Conservation (phyloP, 805 yeast species). For the Clavispora santaluciae region DNA sequence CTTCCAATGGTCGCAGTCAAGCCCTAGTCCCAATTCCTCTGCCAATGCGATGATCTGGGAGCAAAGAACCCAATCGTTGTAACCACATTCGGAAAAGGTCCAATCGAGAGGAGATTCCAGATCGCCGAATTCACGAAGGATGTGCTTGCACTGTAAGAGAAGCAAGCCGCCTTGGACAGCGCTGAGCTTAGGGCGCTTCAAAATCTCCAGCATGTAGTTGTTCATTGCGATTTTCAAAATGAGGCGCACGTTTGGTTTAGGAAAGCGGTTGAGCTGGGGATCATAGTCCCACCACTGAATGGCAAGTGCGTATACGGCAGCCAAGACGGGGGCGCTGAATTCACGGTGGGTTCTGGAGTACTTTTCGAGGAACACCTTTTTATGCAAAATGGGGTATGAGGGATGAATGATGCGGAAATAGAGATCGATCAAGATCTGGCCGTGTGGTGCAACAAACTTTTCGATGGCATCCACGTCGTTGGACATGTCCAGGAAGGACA, state of each 20-base stretch:
- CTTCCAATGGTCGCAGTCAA: conserved; percentile 89
- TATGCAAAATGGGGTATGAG: conserved; percentile 85
- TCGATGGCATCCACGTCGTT: conserved; percentile 82
- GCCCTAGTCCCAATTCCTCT: conserved; percentile 85
- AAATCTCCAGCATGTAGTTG: conserved; percentile 67
- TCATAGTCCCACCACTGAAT: conserved; percentile 94
- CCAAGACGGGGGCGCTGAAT: conserved; percentile 83
- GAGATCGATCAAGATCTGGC: conserved; percentile 70
- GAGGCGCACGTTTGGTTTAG: conserved; percentile 68
- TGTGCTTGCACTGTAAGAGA: conserved; percentile 60
- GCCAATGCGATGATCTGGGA: conserved; percentile 84
- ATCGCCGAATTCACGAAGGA: conserved; percentile 18
- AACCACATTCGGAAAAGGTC: conserved; percentile 32
- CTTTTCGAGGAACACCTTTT: conserved; percentile 85
- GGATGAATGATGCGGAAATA: conserved; percentile 88
- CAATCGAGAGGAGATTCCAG: conserved; percentile 13
- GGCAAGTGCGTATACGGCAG: conserved; percentile 85
- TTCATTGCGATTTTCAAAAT: conserved; percentile 50
- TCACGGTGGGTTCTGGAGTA: conserved; percentile 88
- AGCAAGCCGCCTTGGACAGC: conserved; percentile 88
- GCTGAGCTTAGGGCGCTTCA: conserved; percentile 83
- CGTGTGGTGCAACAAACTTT: conserved; percentile 85
- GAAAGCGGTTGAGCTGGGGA: conserved; percentile 66
- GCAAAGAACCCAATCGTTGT: conserved; percentile 78
- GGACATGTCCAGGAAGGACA: conserved; percentile 62